phyloP scores from a whole-genome alignment of 2,329 filamentous ascomycete genomes.

The Phyllosticta ampelicida region DNA sequence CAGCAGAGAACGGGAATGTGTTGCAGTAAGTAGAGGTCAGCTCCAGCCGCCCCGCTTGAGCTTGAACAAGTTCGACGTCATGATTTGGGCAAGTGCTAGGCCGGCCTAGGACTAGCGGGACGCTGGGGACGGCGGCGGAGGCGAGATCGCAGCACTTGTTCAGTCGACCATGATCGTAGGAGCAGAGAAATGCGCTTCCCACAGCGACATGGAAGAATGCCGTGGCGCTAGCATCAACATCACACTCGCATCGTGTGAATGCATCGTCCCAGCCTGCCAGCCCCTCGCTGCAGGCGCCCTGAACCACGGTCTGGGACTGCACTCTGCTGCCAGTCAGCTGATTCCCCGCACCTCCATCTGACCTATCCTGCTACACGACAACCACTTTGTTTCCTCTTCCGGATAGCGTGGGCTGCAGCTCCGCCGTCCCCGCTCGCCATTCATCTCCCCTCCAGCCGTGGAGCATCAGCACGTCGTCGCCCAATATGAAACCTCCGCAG shows the following conservation, averaged over 20 bases:
- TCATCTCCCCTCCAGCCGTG: not conserved
- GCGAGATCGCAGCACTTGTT: not conserved
- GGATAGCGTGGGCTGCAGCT: not conserved
- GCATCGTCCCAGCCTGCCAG: not conserved
- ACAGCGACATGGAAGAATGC: not conserved
- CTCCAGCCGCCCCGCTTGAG: slow-evolving; percentile 2
- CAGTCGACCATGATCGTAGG: too few relatives aligned
- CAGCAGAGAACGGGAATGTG: not conserved
- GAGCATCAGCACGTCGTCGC: not conserved
- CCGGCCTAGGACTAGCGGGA: not conserved
- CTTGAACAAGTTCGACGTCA: slow-evolving; percentile 3
- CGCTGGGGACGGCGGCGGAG: slow-evolving; percentile 2
- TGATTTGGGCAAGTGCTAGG: not conserved
- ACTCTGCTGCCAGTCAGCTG: not conserved
- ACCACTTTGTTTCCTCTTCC: not conserved
- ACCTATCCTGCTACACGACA: not conserved
- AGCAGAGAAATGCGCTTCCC: too few relatives aligned
- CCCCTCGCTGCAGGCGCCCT: not conserved
- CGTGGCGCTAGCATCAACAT: not conserved
- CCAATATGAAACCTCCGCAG: not conserved
- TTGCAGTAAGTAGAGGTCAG: not conserved
- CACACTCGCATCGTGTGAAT: not conserved
- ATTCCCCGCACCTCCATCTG: not conserved
- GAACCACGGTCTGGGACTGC: not conserved
- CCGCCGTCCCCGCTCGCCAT: not conserved